phyloP scores from a whole-genome alignment of 2,329 filamentous ascomycete genomes.

The Hymenoscyphus occultus region DNA sequence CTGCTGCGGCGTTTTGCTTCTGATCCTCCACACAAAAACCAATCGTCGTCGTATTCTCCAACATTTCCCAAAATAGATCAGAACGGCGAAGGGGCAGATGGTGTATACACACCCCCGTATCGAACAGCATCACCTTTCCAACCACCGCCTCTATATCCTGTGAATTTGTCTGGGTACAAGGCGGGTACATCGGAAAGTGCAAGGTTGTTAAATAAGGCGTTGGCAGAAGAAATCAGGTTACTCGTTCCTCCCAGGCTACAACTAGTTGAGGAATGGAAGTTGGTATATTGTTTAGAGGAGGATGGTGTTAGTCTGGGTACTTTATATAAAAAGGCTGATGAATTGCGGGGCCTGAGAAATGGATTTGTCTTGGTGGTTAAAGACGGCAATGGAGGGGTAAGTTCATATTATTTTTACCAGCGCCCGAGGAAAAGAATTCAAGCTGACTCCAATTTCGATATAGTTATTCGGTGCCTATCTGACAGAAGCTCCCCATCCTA shows the following conservation, averaged over 20 bases:
- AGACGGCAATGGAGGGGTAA: constrained; percentile 71
- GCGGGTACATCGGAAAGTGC: constrained; percentile 56
- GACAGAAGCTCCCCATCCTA: constrained; percentile 79
- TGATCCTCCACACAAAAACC: constrained; percentile 34
- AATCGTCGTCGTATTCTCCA: neutral
- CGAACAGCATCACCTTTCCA: constrained; percentile 76
- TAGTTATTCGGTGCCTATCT: constrained; percentile 90
- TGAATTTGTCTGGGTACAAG: constrained; percentile 66
- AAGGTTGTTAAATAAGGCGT: constrained; percentile 64
- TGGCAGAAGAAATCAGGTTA: constrained; percentile 91
- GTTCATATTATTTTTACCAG: constrained; percentile 36
- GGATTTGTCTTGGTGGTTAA: constrained; percentile 87
- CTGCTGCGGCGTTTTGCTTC: constrained; percentile 64
- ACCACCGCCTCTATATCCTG: constrained; percentile 81
- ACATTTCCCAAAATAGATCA: neutral
- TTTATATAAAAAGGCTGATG: constrained; percentile 75
- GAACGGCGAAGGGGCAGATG: constrained; percentile 23
- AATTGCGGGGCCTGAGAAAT: constrained; percentile 65
- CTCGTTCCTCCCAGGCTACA: constrained; percentile 84
- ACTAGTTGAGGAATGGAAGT: constrained; percentile 79
- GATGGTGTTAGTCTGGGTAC: constrained; percentile 86
- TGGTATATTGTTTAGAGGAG: constrained; percentile 87
- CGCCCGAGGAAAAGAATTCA: constrained; percentile 15
- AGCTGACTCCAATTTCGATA: constrained; percentile 5
- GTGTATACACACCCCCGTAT: constrained; percentile 34